Base-by-base conservation (phyloP, 371 early-diverging fungal genomes). In the Mortierella sp. region DNA sequence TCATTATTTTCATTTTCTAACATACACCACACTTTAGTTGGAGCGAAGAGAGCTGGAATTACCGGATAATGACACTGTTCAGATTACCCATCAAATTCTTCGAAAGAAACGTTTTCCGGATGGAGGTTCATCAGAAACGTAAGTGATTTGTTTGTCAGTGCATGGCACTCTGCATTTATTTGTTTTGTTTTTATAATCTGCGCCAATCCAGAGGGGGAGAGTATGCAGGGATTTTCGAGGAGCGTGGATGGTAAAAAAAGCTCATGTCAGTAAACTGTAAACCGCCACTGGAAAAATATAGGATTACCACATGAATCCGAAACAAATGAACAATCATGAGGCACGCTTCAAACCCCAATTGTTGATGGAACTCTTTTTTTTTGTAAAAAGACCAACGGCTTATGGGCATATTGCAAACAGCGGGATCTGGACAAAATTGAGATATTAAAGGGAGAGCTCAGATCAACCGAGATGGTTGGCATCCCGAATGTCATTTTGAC, bases 41-140 rank as follows among this genome's bases (percentile, higher is more conserved):
- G 92, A 91, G 67, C 83, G 90, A 48, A 63, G 86, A 4, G 84
- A 85, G 36, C 67, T 92, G 4, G 88, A 89, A 65, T 67, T 86
- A 3, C 40, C 72, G 24, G 78, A 84, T 13, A 83, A 87, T 43
- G 63, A 77, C 38, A 41, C 90, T 0, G 77, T 85, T 7, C 74
- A 80, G 57, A 65, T 91, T 1, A 67, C 87, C 0, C 66, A 65
- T 9, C 59, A 65, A 11, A 88, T 93, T 48, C 76, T 88, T 1
- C 62, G 55, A 1, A 88, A 88, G 72, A 92, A 92, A 52, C 79
- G 69, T 4, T 91, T 92, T 70, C 88, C 87, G 0, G 66, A 68
- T 0, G 70, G 64, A 9, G 84, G 76, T 13, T 74, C 74, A 21
- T 71, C 68, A 9, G 60, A 68, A 0, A 88, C 80, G 88, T 85